These are phyloP conservation scores for Thelonectria discophora DNA, from an alignment of 2,329 filamentous ascomycete species.

Conservation along the genomic window DNA sequence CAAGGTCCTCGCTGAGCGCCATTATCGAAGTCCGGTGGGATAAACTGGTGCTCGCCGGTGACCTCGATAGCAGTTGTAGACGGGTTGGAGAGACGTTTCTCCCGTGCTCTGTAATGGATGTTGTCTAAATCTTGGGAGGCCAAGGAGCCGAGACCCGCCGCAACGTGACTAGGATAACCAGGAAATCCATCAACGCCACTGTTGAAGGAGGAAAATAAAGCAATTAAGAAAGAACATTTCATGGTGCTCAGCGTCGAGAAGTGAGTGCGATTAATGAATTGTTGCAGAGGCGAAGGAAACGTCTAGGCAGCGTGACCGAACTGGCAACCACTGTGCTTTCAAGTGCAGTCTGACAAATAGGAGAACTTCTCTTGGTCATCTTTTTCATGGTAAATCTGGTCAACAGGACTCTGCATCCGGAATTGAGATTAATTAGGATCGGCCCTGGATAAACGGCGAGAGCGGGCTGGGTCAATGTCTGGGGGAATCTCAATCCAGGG, in stretches of 20 bases:
- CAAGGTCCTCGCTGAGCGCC: constrained; percentile 44
- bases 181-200: constrained; percentile 15
- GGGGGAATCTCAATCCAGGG: no score
- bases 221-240: constrained; percentile 13
- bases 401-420: not conserved
- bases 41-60: constrained; percentile 38
- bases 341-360: constrained; percentile 12
- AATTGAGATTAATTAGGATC: constrained; percentile 10
- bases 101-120: constrained; percentile 21
- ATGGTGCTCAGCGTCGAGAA: not conserved
- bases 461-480: no score
- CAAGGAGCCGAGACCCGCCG: not conserved
- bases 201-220: constrained; percentile 4
- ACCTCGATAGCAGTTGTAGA: constrained; percentile 33
- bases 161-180: not conserved
- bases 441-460: not conserved
- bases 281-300: not conserved
- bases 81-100: constrained; percentile 33
- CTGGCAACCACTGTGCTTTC: not conserved
- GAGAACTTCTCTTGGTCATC: constrained; percentile 10
- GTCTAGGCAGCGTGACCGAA: not conserved
- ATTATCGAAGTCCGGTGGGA: constrained; percentile 36
- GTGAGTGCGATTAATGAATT: not conserved
- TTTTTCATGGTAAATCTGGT: not conserved
- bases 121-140: constrained; percentile 16